These are phyloP conservation scores for Fusarium pseudograminearum DNA, from an alignment of 2,329 filamentous ascomycete species.

Conservation along the genomic window DNA sequence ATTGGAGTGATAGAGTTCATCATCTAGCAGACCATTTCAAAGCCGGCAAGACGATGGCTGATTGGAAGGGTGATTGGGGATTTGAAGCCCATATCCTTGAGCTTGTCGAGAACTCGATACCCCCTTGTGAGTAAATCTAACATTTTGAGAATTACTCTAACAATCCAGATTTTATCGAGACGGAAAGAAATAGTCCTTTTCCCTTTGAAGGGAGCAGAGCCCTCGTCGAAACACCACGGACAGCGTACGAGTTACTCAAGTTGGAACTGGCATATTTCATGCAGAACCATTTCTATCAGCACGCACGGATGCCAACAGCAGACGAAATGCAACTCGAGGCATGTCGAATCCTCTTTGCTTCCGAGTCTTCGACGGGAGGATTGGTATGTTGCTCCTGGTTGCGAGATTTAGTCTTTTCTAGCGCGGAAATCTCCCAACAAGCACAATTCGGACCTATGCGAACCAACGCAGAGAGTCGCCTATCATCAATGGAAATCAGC, in stretches of 20 bases:
- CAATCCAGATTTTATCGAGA: conserved; percentile 39
- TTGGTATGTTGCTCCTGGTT: conserved; percentile 32
- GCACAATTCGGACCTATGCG: conserved; percentile 47
- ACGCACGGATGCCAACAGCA: conserved; percentile 23
- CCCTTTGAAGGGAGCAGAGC: conserved; percentile 36
- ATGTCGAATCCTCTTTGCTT: conserved; percentile 32
- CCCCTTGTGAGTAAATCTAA: conserved; percentile 50
- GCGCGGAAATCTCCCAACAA: conserved; percentile 15
- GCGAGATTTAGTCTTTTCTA: conserved; percentile 38
- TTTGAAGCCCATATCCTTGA: conserved; percentile 55
- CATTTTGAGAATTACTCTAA: not conserved
- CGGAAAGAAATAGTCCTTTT: conserved; percentile 40
- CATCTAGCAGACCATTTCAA: conserved; percentile 59
- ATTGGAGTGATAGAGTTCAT: conserved; percentile 53
- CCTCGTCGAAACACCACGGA: conserved; percentile 36
- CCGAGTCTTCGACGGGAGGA: conserved; percentile 6
- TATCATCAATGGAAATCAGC: conserved; percentile 44
- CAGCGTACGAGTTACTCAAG: conserved; percentile 42
- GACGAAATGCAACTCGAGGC: conserved; percentile 44
- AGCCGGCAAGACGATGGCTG: conserved; percentile 55
- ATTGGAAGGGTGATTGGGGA: conserved; percentile 59
- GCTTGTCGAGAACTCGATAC: conserved; percentile 57
- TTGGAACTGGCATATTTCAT: conserved; percentile 42
- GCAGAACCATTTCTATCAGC: conserved; percentile 42
- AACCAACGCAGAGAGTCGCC: conserved; percentile 41